Evolutionary conservation across 139 green algal species (phyloP), one percentile per base, ranked within the genome.

Genomic region (Nannochloris sp.): DNA sequence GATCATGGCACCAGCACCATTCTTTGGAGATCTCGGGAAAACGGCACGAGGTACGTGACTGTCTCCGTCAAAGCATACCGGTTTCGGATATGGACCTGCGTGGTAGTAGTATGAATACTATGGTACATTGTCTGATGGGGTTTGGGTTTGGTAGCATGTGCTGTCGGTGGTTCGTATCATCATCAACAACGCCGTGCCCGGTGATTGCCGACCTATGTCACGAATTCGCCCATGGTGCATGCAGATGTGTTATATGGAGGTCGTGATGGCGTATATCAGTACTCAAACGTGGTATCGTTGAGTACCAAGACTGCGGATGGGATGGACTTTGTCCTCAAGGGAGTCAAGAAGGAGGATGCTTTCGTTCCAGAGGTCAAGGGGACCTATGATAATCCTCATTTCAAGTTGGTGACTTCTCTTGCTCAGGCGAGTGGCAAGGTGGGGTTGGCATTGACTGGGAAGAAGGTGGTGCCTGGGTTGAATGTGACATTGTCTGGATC

Each of bases 211-310:
- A 40, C 1, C 11, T 9, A 12, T 40, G 33, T 40, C 33, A 40
- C 8, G 33, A 40, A 40, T 40, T 0, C 33, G 11, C 33, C 11
- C 33, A 6, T 61, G 13, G n/a, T 45, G 8, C 0, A 12, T 63
- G 68, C 71, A 84, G 78, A 84, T 5, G 49, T 84, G 33, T 72
- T 84, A 6, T 78, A 79, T 43, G 78, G 78, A 46, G 45, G 59
- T 48, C 63, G 64, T 49, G 58, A 49, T 29, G 78, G 78, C 25
- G 61, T 73, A 10, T 84, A 76, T 46, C 67, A 78, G 58, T 80
- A 70, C 59, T 57, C 80, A 30, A 71, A 81, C 46, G 49, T 73
- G 2, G 33, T 77, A 28, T 75, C 59, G n/a, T 31, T 84, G 3
- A 64, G 63, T 57, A 79, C 46, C 40, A 77, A 49, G 20, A 84